Percentiles rank a stretch among this genome's conserved stretches.
These are phyloP conservation scores for Cladophialophora psammophila DNA, from an alignment of 2,329 filamentous ascomycete genomes.

Conservation along the genomic window DNA sequence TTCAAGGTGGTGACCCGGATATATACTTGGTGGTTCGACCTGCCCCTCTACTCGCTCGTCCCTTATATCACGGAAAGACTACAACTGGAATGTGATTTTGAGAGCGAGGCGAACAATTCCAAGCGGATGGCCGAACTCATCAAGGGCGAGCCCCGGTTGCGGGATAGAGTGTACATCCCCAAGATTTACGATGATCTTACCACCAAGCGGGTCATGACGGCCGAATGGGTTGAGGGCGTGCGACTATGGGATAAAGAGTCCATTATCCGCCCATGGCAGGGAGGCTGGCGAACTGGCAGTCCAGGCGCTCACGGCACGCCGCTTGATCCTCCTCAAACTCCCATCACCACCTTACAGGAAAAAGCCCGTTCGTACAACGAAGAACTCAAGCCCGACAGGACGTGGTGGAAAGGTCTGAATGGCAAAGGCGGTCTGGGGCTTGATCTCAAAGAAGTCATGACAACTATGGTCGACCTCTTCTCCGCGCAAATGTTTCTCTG, in stretches of 20 bases:
- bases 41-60: conserved; percentile 90
- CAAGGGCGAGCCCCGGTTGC: conserved; percentile 75
- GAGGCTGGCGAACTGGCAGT: conserved; percentile 76
- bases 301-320: conserved; percentile 75
- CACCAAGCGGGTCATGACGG: conserved; percentile 84
- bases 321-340: conserved; percentile 59
- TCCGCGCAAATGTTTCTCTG: conserved; percentile 98
- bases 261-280: conserved; percentile 78
- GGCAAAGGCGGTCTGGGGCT: conserved; percentile 84
- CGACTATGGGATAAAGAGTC: conserved; percentile 89
- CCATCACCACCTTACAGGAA: conserved; percentile 42
- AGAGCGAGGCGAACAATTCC: conserved; percentile 88
- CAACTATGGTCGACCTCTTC: conserved; percentile 94
- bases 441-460: conserved; percentile 86
- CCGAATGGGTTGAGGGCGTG: conserved; percentile 97
- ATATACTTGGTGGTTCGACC: conserved; percentile 87
- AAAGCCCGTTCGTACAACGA: conserved; percentile 61
- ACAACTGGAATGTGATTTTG: conserved; percentile 90
- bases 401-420: conserved; percentile 75
- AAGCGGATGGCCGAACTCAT: conserved; percentile 83
- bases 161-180: conserved; percentile 85
- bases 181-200: conserved; percentile 82
- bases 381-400: conserved; percentile 79
- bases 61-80: conserved; percentile 94
- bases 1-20: conserved; percentile 86